Evolutionary conservation across 2,329 filamentous ascomycete species (phyloP).

Genomic region (Pseudocercospora pini-densiflorae): DNA sequence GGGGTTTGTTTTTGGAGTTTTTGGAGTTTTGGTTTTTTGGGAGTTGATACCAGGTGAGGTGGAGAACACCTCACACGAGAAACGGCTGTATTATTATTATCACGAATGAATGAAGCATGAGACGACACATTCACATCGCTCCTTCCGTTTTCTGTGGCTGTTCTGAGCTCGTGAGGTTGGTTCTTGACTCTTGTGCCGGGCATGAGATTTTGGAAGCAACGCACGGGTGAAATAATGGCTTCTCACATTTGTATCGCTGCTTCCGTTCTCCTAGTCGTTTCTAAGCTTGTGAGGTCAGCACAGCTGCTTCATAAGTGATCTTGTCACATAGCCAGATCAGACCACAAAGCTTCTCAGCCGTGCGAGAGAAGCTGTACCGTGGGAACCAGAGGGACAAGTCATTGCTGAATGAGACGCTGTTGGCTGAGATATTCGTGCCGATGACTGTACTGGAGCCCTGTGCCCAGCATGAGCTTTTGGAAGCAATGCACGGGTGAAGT

Average conservation of each 20-base stretch:
- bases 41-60: constrained; percentile 4
- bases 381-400: constrained; percentile 49
- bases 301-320: no score
- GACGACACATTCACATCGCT: background rate
- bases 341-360: no score
- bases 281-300: no score
- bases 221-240: no score
- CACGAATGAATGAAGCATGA: constrained; percentile 3
- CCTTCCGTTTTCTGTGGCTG: background rate
- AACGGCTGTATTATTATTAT: constrained; percentile 1
- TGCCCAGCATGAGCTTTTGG: no score
- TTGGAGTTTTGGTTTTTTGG: background rate
- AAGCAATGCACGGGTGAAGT: no score
- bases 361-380: no score
- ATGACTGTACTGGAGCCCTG: constrained; percentile 5
- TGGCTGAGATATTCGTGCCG: constrained; percentile 42
- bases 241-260: no score
- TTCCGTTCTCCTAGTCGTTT: no score
- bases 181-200: background rate
- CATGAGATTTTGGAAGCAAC: no score
- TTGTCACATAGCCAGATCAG: no score
- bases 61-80: background rate
- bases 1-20: background rate
- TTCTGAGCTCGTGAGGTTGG: background rate
- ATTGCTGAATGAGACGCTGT: constrained; percentile 46